These are phyloP conservation scores for Leccinum variabile DNA, from an alignment of 1,284 basidiomycete genomes.

Conservation along the genomic window DNA sequence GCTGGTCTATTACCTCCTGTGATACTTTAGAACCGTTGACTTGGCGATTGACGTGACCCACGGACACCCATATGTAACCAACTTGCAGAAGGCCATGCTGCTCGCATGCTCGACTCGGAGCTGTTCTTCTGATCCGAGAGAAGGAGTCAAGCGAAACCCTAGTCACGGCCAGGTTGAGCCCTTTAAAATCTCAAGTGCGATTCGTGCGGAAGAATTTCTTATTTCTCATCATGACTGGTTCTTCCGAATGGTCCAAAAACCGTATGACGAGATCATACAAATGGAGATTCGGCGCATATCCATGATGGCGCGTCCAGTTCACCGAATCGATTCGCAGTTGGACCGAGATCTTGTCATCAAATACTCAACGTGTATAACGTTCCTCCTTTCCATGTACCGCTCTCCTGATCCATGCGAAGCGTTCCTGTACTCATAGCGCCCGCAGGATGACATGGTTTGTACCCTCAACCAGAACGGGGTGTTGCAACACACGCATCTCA, in stretches of 20 bases:
- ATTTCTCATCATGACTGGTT: slow-evolving; percentile 25
- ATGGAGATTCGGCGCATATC: slow-evolving; percentile 30
- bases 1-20: slow-evolving; percentile 25
- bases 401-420: slow-evolving; percentile 29
- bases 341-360: slow-evolving; percentile 21
- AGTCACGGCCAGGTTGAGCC: slow-evolving; percentile 17
- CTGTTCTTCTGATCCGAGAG: slow-evolving; percentile 25
- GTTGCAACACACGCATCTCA: slow-evolving; percentile 14
- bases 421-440: slow-evolving; percentile 25
- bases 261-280: slow-evolving; percentile 26
- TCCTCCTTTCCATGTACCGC: slow-evolving; percentile 21
- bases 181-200: slow-evolving; percentile 28
- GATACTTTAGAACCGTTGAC: slow-evolving; percentile 25
- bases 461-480: slow-evolving; percentile 21
- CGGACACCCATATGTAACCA: slow-evolving; percentile 26
- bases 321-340: slow-evolving; percentile 27
- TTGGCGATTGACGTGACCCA: slow-evolving; percentile 30
- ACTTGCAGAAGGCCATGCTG: slow-evolving; percentile 9
- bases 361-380: slow-evolving; percentile 31
- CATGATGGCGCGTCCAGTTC: slow-evolving; percentile 22
- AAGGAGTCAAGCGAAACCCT: slow-evolving; percentile 26
- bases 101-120: slow-evolving; percentile 12
- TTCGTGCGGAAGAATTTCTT: slow-evolving; percentile 23
- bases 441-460: slow-evolving; percentile 25
- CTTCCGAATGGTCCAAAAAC: slow-evolving; percentile 19